A percentile compares a stretch with the other conserved stretches of the same genome.
phyloP scores from a whole-genome alignment of 75 land plant species.

The Isoetes taiwanensis region DNA sequence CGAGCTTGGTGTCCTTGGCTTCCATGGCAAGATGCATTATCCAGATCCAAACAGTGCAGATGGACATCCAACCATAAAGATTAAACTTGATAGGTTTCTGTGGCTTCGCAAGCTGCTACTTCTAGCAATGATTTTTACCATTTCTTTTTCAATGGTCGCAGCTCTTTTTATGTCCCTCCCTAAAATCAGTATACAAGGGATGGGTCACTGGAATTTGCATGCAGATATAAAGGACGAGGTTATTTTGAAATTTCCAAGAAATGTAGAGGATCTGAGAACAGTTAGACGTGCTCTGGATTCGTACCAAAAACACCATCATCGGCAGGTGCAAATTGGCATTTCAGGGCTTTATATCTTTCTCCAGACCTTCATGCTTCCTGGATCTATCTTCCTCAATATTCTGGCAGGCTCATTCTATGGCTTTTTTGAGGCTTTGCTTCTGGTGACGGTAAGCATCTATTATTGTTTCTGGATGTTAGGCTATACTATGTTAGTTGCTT shows the following conservation, averaged over 20 bases:
- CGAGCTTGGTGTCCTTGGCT: too few species aligned
- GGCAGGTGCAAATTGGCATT: background rate
- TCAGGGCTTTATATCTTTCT: constrained; percentile 12
- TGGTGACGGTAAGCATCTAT: constrained; percentile 16
- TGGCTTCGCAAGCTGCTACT: constrained; percentile 13
- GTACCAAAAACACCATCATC: constrained; percentile 11
- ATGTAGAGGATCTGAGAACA: constrained; percentile 9
- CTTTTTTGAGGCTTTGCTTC: constrained; percentile 13
- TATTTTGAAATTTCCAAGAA: constrained; percentile 4
- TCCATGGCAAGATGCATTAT: too few species aligned
- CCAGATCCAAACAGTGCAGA: too few species aligned
- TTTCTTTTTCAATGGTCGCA: constrained; percentile 10
- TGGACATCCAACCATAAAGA: too few species aligned
- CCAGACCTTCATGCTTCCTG: constrained; percentile 17
- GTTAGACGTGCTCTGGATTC: constrained; percentile 3
- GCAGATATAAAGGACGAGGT: background rate
- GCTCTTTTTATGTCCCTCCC: constrained; percentile 13
- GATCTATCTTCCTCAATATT: constrained; percentile 16
- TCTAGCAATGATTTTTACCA: constrained; percentile 11
- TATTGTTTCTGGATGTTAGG: too few species aligned
- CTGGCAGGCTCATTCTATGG: constrained; percentile 15
- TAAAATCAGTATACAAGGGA: too few species aligned
- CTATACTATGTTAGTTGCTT: too few species aligned
- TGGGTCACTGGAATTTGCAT: too few species aligned
- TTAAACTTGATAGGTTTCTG: constrained; percentile 13